phyloP scores from a whole-genome alignment of 2,329 filamentous ascomycete species.

The Cryphonectria carpinicola region DNA sequence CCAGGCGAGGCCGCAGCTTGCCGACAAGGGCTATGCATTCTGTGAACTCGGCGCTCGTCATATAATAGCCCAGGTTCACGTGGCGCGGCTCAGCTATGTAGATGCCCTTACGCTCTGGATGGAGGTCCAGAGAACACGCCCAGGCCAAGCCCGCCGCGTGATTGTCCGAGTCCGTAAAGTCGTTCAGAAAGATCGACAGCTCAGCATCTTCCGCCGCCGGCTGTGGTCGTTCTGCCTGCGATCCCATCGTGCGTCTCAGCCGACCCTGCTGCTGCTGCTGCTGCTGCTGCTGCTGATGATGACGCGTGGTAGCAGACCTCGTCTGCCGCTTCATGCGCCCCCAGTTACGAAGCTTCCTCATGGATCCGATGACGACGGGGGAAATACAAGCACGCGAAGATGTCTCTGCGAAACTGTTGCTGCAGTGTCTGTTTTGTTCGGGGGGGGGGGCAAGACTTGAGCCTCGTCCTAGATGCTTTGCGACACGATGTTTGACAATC shows the following conservation, averaged over 20 bases:
- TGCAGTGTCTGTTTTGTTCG: not conserved
- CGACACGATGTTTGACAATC: not conserved
- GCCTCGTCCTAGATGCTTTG: not conserved
- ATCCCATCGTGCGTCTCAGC: constrained; percentile 19
- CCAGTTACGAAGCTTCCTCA: constrained; percentile 25
- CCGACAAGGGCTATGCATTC: constrained; percentile 19
- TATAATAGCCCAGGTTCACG: constrained; percentile 27
- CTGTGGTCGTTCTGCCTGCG: constrained; percentile 10
- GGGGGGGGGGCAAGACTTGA: not conserved
- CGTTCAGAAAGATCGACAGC: constrained; percentile 26
- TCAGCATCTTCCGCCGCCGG: not conserved
- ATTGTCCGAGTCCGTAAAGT: constrained; percentile 29
- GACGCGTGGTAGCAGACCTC: constrained; percentile 20
- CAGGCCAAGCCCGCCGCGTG: constrained; percentile 26
- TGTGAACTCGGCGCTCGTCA: constrained; percentile 22
- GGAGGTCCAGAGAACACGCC: constrained; percentile 7
- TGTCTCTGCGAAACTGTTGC: not conserved
- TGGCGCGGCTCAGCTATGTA: constrained; percentile 29
- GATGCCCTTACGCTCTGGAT: constrained; percentile 19
- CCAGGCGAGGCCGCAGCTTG: constrained; percentile 11
- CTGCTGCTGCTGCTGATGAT: constrained; percentile 15
- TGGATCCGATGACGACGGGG: not conserved
- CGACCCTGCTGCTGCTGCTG: constrained; percentile 11
- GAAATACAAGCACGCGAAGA: not conserved
- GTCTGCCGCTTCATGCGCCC: constrained; percentile 20